phyloP scores from a whole-genome alignment of 805 yeast genomes.

The Hemisphaericaspora nanyangensis region DNA sequence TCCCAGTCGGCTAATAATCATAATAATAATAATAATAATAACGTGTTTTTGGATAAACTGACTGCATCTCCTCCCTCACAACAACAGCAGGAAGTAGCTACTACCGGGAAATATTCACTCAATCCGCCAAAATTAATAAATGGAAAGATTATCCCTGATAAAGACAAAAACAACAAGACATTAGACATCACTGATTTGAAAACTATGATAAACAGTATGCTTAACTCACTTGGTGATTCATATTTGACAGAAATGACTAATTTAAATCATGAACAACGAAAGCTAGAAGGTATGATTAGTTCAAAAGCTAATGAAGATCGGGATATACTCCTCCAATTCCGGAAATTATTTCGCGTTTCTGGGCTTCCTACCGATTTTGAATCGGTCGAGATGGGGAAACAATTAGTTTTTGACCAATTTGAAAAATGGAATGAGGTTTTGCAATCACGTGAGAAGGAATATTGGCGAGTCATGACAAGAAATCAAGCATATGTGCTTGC shows the following conservation, averaged over 20 bases:
- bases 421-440: slow-evolving; percentile 4
- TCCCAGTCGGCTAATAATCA: no score
- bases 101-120: slow-evolving; percentile 15
- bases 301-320: slow-evolving; percentile 46
- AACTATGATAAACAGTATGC: slow-evolving; percentile 35
- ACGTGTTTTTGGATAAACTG: slow-evolving; percentile 38
- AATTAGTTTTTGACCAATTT: slow-evolving; percentile 12
- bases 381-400: slow-evolving; percentile 24
- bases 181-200: slow-evolving; percentile 32
- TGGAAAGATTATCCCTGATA: slow-evolving; percentile 21
- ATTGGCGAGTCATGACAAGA: slow-evolving; percentile 28
- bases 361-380: slow-evolving; percentile 20
- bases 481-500: slow-evolving; percentile 46
- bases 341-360: slow-evolving; percentile 25
- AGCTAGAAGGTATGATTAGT: slow-evolving; percentile 49
- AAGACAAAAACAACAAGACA: slow-evolving; percentile 13
- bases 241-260: slow-evolving; percentile 53
- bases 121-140: slow-evolving; percentile 29
- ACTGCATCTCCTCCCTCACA: slow-evolving; percentile 29
- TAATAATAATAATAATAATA: slow-evolving; percentile 53
- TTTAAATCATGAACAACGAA: slow-evolving; percentile 26
- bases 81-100: no score
- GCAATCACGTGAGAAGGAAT: slow-evolving; percentile 17
- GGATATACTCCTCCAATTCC: slow-evolving; percentile 22
- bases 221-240: slow-evolving; percentile 48